A percentile compares a stretch with the other conserved stretches of the same genome.
These are phyloP conservation scores for Pleurotus tuoliensis DNA, from an alignment of 768 basidiomycete genomes.

Conservation along the genomic window DNA sequence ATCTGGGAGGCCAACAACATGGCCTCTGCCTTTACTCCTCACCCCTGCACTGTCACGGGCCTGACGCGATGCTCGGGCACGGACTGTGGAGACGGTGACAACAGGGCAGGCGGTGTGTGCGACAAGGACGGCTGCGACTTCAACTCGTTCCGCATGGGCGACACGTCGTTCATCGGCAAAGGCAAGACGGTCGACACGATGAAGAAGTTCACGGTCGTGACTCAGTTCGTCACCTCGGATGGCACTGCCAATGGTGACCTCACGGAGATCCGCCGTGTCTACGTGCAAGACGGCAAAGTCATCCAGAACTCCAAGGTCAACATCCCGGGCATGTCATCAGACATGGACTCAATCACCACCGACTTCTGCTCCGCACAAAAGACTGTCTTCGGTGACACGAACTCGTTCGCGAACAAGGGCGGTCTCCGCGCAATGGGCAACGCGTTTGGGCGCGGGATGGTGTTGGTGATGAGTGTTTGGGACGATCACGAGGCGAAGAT, in stretches of 20 bases:
- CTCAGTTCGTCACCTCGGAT: slow-evolving; percentile 40
- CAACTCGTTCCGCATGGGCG: slow-evolving; percentile 44
- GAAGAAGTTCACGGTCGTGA: slow-evolving; percentile 37
- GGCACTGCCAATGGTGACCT: slow-evolving; percentile 33
- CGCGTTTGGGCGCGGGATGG: slow-evolving; percentile 29
- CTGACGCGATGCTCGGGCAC: slow-evolving; percentile 29
- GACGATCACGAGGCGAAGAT: slow-evolving; percentile 37
- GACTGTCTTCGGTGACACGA: slow-evolving; percentile 29
- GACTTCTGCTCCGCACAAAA: slow-evolving; percentile 26
- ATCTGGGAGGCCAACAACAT: slow-evolving; percentile 41
- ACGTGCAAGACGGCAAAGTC: slow-evolving; percentile 40
- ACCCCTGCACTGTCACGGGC: slow-evolving; percentile 30
- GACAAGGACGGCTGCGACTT: slow-evolving; percentile 43
- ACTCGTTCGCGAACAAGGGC: slow-evolving; percentile 27
- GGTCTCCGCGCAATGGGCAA: slow-evolving; percentile 21
- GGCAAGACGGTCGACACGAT: slow-evolving; percentile 37
- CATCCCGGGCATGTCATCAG: slow-evolving; percentile 14
- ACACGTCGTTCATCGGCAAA: slow-evolving; percentile 28
- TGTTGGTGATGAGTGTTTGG: slow-evolving; percentile 34
- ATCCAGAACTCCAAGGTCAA: slow-evolving; percentile 35
- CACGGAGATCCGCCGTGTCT: slow-evolving; percentile 39
- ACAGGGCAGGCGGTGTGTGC: slow-evolving; percentile 32
- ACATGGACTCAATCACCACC: slow-evolving; percentile 30
- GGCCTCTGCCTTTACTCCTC: slow-evolving; percentile 36
- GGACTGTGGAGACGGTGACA: slow-evolving; percentile 20